phyloP scores from a whole-genome alignment of 1,139 yeast species.

The Casaregolazyma suthepensis region DNA sequence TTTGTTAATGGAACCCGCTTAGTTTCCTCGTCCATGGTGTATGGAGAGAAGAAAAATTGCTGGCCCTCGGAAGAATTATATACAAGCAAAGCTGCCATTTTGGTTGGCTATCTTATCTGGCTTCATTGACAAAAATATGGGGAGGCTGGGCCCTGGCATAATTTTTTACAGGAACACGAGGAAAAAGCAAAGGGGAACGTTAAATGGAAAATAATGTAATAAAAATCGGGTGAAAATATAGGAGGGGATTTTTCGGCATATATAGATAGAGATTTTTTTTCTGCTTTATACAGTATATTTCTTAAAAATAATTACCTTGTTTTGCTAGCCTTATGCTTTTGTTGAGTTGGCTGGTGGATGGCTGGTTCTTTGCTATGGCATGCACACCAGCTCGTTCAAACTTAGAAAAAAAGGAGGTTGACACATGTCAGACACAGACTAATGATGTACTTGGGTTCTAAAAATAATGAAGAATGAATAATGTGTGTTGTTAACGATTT shows the following conservation, averaged over 20 bases:
- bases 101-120: background rate
- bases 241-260: no score
- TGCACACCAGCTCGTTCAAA: background rate
- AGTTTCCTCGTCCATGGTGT: background rate
- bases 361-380: background rate
- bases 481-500: background rate
- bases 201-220: no score
- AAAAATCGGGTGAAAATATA: background rate
- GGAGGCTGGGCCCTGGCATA: background rate
- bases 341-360: background rate
- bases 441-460: background rate
- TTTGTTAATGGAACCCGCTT: conserved; percentile 5
- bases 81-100: background rate
- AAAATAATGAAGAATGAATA: background rate
- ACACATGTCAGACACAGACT: background rate
- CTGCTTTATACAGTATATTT: background rate
- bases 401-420: background rate
- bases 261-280: background rate
- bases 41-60: background rate
- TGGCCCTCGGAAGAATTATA: background rate
- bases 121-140: background rate
- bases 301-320: no score
- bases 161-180: background rate
- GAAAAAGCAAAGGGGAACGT: background rate
- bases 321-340: background rate